These are phyloP conservation scores for Chaetomidium leptoderma DNA, from an alignment of 495 filamentous ascomycete genomes.

Conservation along the genomic window DNA sequence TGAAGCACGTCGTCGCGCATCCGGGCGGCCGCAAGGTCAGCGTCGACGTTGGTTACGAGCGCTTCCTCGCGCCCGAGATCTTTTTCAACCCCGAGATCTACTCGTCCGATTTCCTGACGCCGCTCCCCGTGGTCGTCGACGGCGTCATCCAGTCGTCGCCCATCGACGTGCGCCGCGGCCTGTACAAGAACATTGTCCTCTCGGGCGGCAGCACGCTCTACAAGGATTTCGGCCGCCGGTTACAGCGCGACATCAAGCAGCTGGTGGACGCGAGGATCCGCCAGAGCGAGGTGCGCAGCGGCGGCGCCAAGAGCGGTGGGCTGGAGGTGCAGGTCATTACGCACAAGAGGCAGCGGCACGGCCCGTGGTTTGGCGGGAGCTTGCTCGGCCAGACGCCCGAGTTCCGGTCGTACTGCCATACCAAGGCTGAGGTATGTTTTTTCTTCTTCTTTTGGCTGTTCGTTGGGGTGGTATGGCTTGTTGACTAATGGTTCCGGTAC, in stretches of 20 bases:
- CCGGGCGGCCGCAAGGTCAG: constrained; percentile 79
- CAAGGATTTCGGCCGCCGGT: constrained; percentile 90
- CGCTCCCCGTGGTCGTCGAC: constrained; percentile 88
- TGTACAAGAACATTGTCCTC: constrained; percentile 99
- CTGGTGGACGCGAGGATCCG: constrained; percentile 66
- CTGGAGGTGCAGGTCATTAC: constrained; percentile 94
- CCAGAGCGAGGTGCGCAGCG: constrained; percentile 74
- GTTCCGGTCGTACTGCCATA: constrained; percentile 97
- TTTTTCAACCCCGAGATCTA: constrained; percentile 99
- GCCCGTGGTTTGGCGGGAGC: constrained; percentile 96
- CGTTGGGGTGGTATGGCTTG: not conserved
- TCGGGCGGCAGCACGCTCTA: constrained; percentile 95
- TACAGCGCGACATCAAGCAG: constrained; percentile 95
- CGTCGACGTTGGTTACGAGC: constrained; percentile 95
- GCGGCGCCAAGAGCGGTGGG: constrained; percentile 87
- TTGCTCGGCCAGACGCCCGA: constrained; percentile 97
- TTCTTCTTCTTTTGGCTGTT: not conserved
- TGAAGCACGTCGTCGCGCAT: constrained; percentile 79
- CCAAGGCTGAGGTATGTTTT: constrained; percentile 68
- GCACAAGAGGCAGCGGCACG: constrained; percentile 92
- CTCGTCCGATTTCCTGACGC: constrained; percentile 95
- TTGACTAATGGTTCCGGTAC: constrained; percentile 20
- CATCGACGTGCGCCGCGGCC: constrained; percentile 91
- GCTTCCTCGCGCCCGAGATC: constrained; percentile 96
- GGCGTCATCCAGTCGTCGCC: constrained; percentile 94